phyloP scores from a whole-genome alignment of 495 filamentous ascomycete genomes.

The Tuber indicum region DNA sequence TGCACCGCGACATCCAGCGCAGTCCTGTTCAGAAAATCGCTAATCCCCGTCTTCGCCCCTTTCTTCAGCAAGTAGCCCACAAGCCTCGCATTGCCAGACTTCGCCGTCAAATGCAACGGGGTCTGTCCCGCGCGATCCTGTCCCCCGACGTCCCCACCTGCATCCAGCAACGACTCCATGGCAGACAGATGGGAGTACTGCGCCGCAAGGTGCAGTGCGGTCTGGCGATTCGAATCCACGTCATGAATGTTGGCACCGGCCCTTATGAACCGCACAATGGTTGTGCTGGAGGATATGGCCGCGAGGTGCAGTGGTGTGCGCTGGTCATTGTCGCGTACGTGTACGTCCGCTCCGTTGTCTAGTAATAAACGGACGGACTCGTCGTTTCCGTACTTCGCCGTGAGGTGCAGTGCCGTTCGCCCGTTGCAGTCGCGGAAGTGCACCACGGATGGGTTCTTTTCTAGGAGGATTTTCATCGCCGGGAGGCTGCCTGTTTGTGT shows the following conservation, averaged over 20 bases:
- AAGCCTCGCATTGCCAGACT: conserved; percentile 2
- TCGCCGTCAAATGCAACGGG: conserved; percentile 8
- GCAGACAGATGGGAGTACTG: conserved; percentile 5
- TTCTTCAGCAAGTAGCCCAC: conserved; percentile 10
- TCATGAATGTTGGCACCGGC: conserved; percentile 1
- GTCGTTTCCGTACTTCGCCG: conserved; percentile 5
- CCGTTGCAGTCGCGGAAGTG: background rate
- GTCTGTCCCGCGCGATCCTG: background rate
- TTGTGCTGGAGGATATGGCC: background rate
- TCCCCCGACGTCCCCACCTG: conserved; percentile 16
- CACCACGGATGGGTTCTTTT: conserved; percentile 16
- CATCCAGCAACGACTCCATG: conserved; percentile 10
- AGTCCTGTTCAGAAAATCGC: background rate
- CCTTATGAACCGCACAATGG: background rate
- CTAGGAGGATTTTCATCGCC: conserved; percentile 21
- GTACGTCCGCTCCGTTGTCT: conserved; percentile 1
- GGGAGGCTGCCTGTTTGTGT: conserved; percentile 9
- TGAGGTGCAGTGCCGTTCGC: conserved; percentile 11
- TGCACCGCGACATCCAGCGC: background rate
- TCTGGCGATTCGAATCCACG: background rate
- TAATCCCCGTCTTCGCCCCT: conserved; percentile 3
- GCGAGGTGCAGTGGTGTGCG: conserved; percentile 16
- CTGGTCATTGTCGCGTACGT: background rate
- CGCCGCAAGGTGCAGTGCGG: conserved; percentile 8
- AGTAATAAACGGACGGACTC: conserved; percentile 5